A percentile compares a stretch with the other conserved stretches of the same genome.
Evolutionary conservation across 225 moss, liverwort and hornwort genomes (phyloP).

Genomic region (Anthoceros angustus): DNA sequence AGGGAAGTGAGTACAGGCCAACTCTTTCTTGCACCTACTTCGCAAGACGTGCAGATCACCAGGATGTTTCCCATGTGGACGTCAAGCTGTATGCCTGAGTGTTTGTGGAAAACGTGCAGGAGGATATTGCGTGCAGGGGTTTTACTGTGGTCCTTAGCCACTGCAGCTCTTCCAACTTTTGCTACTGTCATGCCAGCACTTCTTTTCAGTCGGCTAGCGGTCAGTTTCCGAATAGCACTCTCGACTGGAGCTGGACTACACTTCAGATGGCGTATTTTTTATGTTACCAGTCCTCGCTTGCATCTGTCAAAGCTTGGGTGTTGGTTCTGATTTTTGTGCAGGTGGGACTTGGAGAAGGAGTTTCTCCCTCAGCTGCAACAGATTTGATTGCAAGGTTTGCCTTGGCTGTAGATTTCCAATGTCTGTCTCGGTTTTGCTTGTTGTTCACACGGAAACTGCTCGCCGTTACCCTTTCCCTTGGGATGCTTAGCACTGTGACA

Average conservation of each 20-base stretch:
- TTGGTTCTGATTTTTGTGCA: slow-evolving; percentile 8
- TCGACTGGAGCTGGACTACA: slow-evolving; percentile 1
- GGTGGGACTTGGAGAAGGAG: slow-evolving; percentile 99
- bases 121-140: slow-evolving; percentile 62
- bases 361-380: slow-evolving; percentile 84
- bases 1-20: slow-evolving; percentile 48
- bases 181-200: slow-evolving; percentile 59
- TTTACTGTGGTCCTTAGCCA: slow-evolving; percentile 82
- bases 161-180: slow-evolving; percentile 58
- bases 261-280: not conserved
- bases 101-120: slow-evolving; percentile 24
- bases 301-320: not conserved
- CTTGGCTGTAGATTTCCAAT: not conserved
- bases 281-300: not conserved
- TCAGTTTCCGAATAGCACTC: slow-evolving; percentile 15
- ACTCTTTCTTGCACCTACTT: not conserved
- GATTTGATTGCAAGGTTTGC: slow-evolving; percentile 85
- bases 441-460: not conserved
- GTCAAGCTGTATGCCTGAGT: no score
- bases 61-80: no score
- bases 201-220: slow-evolving; percentile 61
- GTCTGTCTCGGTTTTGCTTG: not conserved
- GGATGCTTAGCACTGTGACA: not conserved
- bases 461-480: not conserved
- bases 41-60: not conserved